Base-by-base conservation (phyloP, 2,329 filamentous ascomycete genomes). In the Boeremia lycopersici region DNA sequence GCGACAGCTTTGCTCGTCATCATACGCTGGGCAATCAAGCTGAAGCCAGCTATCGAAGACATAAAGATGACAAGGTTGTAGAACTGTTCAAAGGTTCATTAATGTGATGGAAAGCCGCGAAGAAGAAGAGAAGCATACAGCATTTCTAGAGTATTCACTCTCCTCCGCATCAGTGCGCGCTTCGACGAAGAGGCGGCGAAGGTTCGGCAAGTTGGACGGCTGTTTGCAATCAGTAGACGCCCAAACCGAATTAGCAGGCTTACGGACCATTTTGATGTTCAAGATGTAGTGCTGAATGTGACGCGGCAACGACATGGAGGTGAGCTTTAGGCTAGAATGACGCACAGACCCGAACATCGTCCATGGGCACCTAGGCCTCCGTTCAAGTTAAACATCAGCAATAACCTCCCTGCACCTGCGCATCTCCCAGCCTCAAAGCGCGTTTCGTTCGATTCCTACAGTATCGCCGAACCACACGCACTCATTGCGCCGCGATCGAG, bases 41-140 rank as follows among this genome's bases (percentile, higher is more conserved):
- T 96, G 79, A 98, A 97, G 56, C 96, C 86, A 7, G 93, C 92
- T 23, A 99, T 90, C 0, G 95, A 97, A 23, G 93, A 95, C 82
- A 99, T 93, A 79, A 98, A 99, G 2, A 98, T 81, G 1, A 97
- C 92, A 0, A 96, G 86, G 70, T 99, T 98, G 78, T 99, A 99
- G 75, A 99, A 99, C 95, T 96, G 68, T 33, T 9, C 25, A 29
- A 7, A 12, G 11, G 4, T 8, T 15, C 15, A 25, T 59, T 29
- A 47, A 39, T 36, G 36, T 43, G 10, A 41, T 46, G 23, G 17
- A 52, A 6, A 25, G 42, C 25, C n/a, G 31, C 11, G 9, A 10
- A 31, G 5, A 2, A 6, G 26, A 34, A 19, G n/a, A 44, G 2
- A 46, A 53, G 51, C 89, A 71, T 79, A 97, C 95, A 47, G 95